Evolutionary conservation across 768 basidiomycete species (phyloP), one percentile per base, ranked within the genome.

Genomic region (Lactarius trivialis): DNA sequence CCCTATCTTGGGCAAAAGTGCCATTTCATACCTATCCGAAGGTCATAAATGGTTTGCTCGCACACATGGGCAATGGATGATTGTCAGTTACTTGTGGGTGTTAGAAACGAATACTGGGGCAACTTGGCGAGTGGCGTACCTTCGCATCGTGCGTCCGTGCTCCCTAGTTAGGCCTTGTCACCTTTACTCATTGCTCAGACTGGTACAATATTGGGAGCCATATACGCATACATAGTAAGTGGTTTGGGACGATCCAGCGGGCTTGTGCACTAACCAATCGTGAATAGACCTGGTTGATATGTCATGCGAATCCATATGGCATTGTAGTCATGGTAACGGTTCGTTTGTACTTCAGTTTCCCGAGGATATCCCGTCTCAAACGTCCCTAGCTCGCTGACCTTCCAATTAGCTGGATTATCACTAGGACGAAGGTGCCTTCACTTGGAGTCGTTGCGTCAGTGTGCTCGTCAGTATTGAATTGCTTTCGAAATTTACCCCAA

Each of bases 61-160:
- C 14, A 71, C 70, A 30, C 76, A 75, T 52, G 79, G 78, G 17
- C 80, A 81, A 60, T 81, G 81, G 81, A 78, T 80, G 76, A 70
- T 78, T 9, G 77, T 80, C 62, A 78, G 76, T 30, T 80, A 79
- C 67, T 70, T 81, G 1, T 81, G 79, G 79, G 79, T 82, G 6
- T 70, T 81, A 34, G 79, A 80, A 66, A 79, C 79, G 8, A 82
- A 78, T 61, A 79, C 77, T 0, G 81, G 79, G n/a, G 79, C 80
- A 43, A 81, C 80, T 7, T 80, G 78, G 75, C 71, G 79, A 48
- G 74, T 78, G 6, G 76, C 75, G 7, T 79, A 78, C 63, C 69
- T 81, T 33, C 76, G 80, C 58, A 65, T 79, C 34, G 80, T 79
- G 58, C 65, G 73, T 64, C 24, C 60, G 30, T n/a, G 33, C 19